phyloP scores from a whole-genome alignment of 305 asterid genomes.

The Fraxinus dipetala region DNA sequence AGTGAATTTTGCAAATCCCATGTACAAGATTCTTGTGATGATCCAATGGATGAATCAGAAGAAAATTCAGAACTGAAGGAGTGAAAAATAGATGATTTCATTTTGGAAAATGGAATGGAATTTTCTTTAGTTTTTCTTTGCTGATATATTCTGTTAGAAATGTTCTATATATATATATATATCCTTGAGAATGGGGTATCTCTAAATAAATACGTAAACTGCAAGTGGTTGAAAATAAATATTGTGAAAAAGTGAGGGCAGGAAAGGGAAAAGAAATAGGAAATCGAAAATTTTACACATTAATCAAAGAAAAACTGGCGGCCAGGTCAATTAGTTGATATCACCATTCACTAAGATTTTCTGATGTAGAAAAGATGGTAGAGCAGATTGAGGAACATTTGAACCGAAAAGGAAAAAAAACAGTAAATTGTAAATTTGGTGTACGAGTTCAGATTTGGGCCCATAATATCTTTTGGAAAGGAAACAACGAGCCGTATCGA shows the following conservation, averaged over 20 bases:
- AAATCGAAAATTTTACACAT: slow-evolving; percentile 30
- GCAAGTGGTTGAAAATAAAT: background rate
- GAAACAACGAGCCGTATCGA: too few relatives aligned
- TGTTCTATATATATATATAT: too few relatives aligned
- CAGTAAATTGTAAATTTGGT: too few relatives aligned
- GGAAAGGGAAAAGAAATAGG: background rate
- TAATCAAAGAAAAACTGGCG: slow-evolving; percentile 47
- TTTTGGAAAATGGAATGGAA: background rate
- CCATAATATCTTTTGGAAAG: too few relatives aligned
- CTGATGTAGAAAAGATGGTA: background rate
- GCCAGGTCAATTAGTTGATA: slow-evolving; percentile 31
- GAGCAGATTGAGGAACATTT: too few relatives aligned
- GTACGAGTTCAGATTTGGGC: too few relatives aligned
- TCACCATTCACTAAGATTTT: slow-evolving; percentile 24
- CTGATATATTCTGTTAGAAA: background rate
- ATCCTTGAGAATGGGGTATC: background rate
- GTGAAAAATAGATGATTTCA: slow-evolving; percentile 35
- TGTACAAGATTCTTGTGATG: background rate
- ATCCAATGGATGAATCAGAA: slow-evolving; percentile 23
- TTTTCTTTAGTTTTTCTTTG: background rate
- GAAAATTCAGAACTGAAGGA: slow-evolving; percentile 29
- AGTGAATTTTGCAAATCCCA: slow-evolving; percentile 24
- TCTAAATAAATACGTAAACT: background rate
- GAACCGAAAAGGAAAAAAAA: too few relatives aligned
- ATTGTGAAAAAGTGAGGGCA: background rate